phyloP scores from a whole-genome alignment of 768 basidiomycete species.

The Suillus subluteus region DNA sequence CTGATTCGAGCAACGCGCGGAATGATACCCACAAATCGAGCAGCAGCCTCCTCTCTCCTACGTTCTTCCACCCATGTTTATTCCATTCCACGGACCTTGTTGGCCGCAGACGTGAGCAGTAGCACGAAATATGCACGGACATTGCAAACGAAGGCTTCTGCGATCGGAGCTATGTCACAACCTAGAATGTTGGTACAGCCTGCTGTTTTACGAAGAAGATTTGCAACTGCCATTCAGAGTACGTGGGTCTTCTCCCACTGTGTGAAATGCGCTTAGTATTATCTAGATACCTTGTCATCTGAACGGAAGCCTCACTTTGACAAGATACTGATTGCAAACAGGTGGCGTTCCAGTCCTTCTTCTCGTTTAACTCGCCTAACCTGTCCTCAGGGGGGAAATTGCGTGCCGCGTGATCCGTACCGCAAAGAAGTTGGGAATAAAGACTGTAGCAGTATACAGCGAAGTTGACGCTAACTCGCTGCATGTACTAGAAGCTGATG shows the following conservation, averaged over 20 bases:
- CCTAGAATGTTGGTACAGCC: conserved; percentile 3
- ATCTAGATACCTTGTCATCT: conserved; percentile 3
- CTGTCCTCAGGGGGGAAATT: conserved; percentile 78
- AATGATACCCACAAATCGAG: conserved; percentile 37
- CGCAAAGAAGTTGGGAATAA: conserved; percentile 84
- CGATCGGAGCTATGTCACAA: neutral
- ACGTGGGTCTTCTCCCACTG: conserved; percentile 9
- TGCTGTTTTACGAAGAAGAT: conserved; percentile 13
- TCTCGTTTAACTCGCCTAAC: conserved; percentile 3
- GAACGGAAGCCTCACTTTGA: conserved; percentile 65
- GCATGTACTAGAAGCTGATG: conserved; percentile 86
- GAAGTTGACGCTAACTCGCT: conserved; percentile 81
- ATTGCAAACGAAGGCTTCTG: conserved; percentile 1
- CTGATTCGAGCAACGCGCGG: neutral
- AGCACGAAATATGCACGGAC: conserved; percentile 4
- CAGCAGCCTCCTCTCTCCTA: conserved; percentile 27
- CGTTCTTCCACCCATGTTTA: conserved; percentile 13
- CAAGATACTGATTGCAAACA: conserved; percentile 91
- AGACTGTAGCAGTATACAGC: conserved; percentile 91
- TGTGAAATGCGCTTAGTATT: neutral
- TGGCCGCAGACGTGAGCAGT: neutral
- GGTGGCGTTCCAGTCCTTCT: conserved; percentile 45
- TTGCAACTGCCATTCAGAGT: conserved; percentile 25
- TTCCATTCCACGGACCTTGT: neutral
- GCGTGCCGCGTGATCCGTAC: conserved; percentile 95